phyloP scores from a whole-genome alignment of 345 rosid genomes.

The Populus nigra region DNA sequence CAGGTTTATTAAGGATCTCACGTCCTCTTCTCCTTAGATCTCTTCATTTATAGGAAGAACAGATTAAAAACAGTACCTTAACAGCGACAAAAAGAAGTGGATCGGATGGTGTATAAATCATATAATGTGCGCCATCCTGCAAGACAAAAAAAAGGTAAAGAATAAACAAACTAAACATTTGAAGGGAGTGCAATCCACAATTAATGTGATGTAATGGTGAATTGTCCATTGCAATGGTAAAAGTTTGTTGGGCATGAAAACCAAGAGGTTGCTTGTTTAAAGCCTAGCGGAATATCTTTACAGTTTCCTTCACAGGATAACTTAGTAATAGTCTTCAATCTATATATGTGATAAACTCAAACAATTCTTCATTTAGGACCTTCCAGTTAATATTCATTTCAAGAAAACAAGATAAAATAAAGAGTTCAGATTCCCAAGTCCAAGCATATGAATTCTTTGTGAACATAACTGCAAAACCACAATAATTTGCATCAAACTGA shows the following conservation, averaged over 20 bases:
- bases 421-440: background rate
- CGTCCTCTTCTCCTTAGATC: background rate
- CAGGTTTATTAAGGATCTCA: too few relatives aligned
- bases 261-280: too few relatives aligned
- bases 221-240: too few relatives aligned
- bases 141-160: constrained; percentile 5
- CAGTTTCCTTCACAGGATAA: too few relatives aligned
- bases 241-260: too few relatives aligned
- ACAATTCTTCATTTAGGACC: background rate
- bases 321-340: too few relatives aligned
- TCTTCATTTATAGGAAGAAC: background rate
- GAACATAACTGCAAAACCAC: background rate
- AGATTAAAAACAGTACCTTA: constrained; percentile 47
- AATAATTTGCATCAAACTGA: background rate
- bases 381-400: too few relatives aligned
- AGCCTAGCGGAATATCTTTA: too few relatives aligned
- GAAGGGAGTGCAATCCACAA: background rate
- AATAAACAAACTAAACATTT: background rate
- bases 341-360: too few relatives aligned
- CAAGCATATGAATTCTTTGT: too few relatives aligned
- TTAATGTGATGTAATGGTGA: background rate
- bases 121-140: constrained; percentile 94
- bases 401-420: background rate
- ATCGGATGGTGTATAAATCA: constrained; percentile 80
- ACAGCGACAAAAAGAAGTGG: constrained; percentile 88